A percentile compares a stretch with the other conserved stretches of the same genome.
Evolutionary conservation across 129 eudicot species (phyloP).

Genomic region (Tagetes erecta): DNA sequence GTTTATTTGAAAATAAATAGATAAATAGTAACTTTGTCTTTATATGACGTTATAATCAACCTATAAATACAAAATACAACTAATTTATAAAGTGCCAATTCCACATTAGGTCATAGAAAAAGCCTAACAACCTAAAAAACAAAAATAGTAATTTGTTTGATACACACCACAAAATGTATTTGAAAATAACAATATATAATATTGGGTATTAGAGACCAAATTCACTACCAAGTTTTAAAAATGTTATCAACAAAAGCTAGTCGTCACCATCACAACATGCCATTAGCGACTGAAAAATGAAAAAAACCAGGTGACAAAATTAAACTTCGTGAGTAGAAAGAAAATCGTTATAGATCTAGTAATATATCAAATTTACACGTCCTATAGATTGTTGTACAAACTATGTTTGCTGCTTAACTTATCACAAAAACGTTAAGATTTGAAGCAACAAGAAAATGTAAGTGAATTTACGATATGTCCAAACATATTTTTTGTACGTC

Average conservation of each 20-base stretch:
- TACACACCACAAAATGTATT: neutral
- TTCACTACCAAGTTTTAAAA: too few species aligned
- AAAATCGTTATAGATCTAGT: too few species aligned
- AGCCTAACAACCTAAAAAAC: conserved; percentile 16
- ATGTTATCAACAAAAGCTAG: neutral
- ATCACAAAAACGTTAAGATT: neutral
- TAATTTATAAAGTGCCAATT: conserved; percentile 7
- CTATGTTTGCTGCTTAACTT: conserved; percentile 6
- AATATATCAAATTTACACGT: too few species aligned
- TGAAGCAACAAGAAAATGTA: neutral
- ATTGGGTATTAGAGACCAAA: too few species aligned
- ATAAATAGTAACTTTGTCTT: neutral
- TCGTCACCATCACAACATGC: neutral
- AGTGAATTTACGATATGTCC: conserved; percentile 10
- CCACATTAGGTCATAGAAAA: conserved; percentile 21
- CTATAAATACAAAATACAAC: conserved; percentile 21
- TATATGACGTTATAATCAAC: conserved; percentile 18
- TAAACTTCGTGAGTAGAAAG: too few species aligned
- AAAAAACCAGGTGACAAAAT: neutral
- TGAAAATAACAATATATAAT: neutral
- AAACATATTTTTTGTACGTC: conserved; percentile 1
- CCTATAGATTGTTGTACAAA: neutral
- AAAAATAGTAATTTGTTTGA: neutral
- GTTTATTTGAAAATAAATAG: neutral
- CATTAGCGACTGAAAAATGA: conserved; percentile 6